A percentile compares a stretch with the other conserved stretches of the same genome.
Conservation (phyloP, 177 flowering plant species). For the Vitis hybrid region DNA sequence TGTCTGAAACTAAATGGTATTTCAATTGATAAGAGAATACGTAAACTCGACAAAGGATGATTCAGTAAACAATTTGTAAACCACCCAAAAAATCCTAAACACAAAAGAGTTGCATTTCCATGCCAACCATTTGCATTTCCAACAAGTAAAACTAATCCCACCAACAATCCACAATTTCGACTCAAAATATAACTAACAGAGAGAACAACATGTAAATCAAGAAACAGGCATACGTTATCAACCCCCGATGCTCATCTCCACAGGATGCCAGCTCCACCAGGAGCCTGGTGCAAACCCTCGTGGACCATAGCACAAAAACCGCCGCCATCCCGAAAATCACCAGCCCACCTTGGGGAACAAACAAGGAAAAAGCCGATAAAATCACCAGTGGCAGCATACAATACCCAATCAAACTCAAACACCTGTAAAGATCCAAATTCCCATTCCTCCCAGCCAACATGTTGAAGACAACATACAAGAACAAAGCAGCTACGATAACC, state of each 20-base stretch:
- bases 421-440: conserved; percentile 73
- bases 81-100: too few species aligned
- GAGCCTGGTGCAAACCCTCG: conserved; percentile 71
- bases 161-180: too few species aligned
- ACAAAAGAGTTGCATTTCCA: too few species aligned
- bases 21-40: too few species aligned
- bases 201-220: conserved; percentile 81
- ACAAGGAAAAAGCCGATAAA: conserved; percentile 65
- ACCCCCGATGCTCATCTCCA: conserved; percentile 83
- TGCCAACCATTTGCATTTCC: too few species aligned
- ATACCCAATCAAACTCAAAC: conserved; percentile 78
- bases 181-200: conserved; percentile 60
- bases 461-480: conserved; percentile 77
- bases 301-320: conserved; percentile 76
- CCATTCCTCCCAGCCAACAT: conserved; percentile 88
- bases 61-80: too few species aligned
- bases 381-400: conserved; percentile 85
- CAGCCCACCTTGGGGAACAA: conserved; percentile 62
- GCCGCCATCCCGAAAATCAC: conserved; percentile 42
- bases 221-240: conserved; percentile 81
- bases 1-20: too few species aligned
- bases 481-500: conserved; percentile 73
- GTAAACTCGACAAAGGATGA: too few species aligned
- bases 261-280: conserved; percentile 66
- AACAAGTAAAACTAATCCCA: too few species aligned